Evolutionary conservation across 139 green algal species (phyloP), one percentile per base, ranked within the genome.

Genomic region (Volvox reticuliferus): DNA sequence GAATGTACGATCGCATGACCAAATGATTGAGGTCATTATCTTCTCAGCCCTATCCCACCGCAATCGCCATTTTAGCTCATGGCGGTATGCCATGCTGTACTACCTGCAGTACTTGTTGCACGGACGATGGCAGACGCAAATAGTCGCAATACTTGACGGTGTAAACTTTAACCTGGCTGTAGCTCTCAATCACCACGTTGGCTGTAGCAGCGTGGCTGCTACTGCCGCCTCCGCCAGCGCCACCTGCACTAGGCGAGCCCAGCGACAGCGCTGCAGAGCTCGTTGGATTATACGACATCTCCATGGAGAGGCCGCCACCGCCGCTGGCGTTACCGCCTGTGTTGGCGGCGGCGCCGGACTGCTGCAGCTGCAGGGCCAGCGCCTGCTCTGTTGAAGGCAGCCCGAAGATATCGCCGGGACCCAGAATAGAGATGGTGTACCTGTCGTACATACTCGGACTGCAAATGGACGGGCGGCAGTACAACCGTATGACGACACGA

Each of bases 161-260:
- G 71, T 90, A 90, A n/a, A 90, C 86, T 61, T 90, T 90, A 44
- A 85, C 73, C 55, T 76, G 55, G 20, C 50, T 90, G 86, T 78
- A 90, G 22, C 30, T 65, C 73, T 90, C 86, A 33, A 90, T 84
- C 30, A 84, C 18, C n/a, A 90, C 86, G 55, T 82, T 55, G 0
- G 85, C 1, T 20, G 83, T 50, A 30, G 82, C 65, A 33, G 63
- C 83, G 16, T 55, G 35, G 84, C 37, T 12, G 28, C 67, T 50
- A 44, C 71, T 19, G n/a, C 82, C 80, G n/a, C 36, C n/a, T n/a
- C n/a, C 78, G 37, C 36, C 37, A 24, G 35, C 78, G 78, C 78
- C 37, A 26, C 36, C 44, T 55, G 44, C 44, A 55, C 44, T 9
- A 55, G 44, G 44, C 32, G 78, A 20, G 37, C 37, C 37, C 78